A percentile compares a stretch with the other conserved stretches of the same genome.
These are phyloP conservation scores for Isatis lusitanica DNA, from an alignment of 441 rosid species.

Conservation along the genomic window DNA sequence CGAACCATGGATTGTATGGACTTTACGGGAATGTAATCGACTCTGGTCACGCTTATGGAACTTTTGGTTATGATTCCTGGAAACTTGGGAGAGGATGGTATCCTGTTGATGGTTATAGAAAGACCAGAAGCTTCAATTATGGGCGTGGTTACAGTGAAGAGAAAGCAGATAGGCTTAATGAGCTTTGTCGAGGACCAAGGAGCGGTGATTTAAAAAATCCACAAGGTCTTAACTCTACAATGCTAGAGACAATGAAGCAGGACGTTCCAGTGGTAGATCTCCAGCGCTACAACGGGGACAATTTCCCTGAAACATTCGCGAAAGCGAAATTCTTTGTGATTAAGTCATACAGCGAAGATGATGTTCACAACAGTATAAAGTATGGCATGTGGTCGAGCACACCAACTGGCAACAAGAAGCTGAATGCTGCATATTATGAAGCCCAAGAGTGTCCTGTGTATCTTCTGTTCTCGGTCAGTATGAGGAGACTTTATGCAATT, in stretches of 20 bases:
- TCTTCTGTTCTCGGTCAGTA: slow-evolving; percentile 85
- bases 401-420: slow-evolving; percentile 76
- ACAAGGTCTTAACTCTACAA: slow-evolving; percentile 40
- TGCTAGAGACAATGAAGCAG: slow-evolving; percentile 42
- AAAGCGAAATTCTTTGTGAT: slow-evolving; percentile 67
- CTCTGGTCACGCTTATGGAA: slow-evolving; percentile 52
- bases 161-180: slow-evolving; percentile 59
- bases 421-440: slow-evolving; percentile 72
- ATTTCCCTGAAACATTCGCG: slow-evolving; percentile 48
- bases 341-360: slow-evolving; percentile 80
- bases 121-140: slow-evolving; percentile 47
- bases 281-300: slow-evolving; percentile 47
- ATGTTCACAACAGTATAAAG: slow-evolving; percentile 73
- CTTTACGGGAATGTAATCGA: slow-evolving; percentile 52
- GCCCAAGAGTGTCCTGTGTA: slow-evolving; percentile 76
- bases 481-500: not conserved
- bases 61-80: slow-evolving; percentile 61
- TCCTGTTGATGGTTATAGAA: slow-evolving; percentile 50
- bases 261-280: slow-evolving; percentile 37
- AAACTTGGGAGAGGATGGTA: slow-evolving; percentile 56
- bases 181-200: slow-evolving; percentile 75
- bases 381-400: slow-evolving; percentile 77
- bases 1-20: slow-evolving; percentile 49
- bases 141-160: slow-evolving; percentile 51
- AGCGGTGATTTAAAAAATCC: slow-evolving; percentile 48